Conservation (phyloP, 352 stramenopile species). For the Phytophthora syringae region DNA sequence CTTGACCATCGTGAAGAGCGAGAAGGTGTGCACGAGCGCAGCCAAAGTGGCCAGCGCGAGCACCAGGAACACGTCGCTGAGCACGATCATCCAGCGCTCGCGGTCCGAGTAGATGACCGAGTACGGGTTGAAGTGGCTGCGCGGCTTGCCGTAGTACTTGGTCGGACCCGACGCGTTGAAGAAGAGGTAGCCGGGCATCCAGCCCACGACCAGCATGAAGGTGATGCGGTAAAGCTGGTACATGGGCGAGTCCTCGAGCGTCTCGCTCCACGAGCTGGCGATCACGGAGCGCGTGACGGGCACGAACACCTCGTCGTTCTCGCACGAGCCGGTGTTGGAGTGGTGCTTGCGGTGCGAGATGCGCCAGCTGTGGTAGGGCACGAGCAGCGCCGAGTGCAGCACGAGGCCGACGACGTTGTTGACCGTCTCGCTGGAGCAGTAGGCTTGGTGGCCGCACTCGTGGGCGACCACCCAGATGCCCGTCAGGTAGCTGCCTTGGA, state of each 20-base stretch:
- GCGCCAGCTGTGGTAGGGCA: slow-evolving; percentile 99
- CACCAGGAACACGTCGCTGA: slow-evolving; percentile 93
- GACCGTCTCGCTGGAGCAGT: slow-evolving; percentile 92
- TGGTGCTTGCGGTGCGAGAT: slow-evolving; percentile 96
- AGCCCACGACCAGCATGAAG: slow-evolving; percentile 94
- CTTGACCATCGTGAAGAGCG: slow-evolving; percentile 85
- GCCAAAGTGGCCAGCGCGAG: slow-evolving; percentile 63
- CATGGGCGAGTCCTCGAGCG: slow-evolving; percentile 94
- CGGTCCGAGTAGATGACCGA: slow-evolving; percentile 95
- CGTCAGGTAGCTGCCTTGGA: slow-evolving; percentile 97
- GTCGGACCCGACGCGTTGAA: slow-evolving; percentile 94
- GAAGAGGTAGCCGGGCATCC: slow-evolving; percentile 97
- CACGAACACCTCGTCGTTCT: slow-evolving; percentile 98
- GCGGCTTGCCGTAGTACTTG: slow-evolving; percentile 88
- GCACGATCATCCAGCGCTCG: slow-evolving; percentile 92
- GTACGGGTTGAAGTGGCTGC: slow-evolving; percentile 96
- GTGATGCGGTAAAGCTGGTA: slow-evolving; percentile 95
- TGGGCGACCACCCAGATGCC: slow-evolving; percentile 98
- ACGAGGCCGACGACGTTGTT: slow-evolving; percentile 98
- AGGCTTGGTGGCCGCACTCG: slow-evolving; percentile 98
- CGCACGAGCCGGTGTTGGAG: slow-evolving; percentile 94
- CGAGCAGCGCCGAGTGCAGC: slow-evolving; percentile 96
- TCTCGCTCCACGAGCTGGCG: slow-evolving; percentile 63
- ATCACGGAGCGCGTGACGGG: slow-evolving; percentile 85
- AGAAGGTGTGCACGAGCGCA: slow-evolving; percentile 65